phyloP scores from a whole-genome alignment of 805 yeast genomes.

The Wickerhamomyces pijperi region DNA sequence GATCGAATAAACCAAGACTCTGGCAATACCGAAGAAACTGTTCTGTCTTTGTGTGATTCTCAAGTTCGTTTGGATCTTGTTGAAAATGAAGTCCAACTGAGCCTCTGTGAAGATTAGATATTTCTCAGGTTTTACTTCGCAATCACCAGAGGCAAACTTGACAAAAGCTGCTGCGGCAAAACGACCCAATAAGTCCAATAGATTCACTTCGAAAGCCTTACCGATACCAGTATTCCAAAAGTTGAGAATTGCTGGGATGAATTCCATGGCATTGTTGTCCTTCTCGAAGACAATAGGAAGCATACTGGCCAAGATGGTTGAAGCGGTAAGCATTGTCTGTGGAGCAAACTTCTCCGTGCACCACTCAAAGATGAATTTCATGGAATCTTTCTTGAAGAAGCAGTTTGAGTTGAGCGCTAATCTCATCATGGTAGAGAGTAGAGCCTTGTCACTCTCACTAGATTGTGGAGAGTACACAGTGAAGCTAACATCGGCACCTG shows the following conservation, averaged over 20 bases:
- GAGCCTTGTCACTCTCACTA: slow-evolving; percentile 30
- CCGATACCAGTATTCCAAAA: slow-evolving; percentile 49
- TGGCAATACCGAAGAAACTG: slow-evolving; percentile 29
- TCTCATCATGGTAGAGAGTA: slow-evolving; percentile 35
- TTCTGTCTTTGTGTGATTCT: slow-evolving; percentile 24
- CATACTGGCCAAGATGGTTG: slow-evolving; percentile 40
- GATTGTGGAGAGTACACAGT: slow-evolving; percentile 25
- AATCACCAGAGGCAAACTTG: slow-evolving; percentile 20
- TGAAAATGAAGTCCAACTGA: slow-evolving; percentile 53
- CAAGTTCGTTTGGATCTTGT: slow-evolving; percentile 34
- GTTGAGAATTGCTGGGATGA: slow-evolving; percentile 58
- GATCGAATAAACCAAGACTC: slow-evolving; percentile 53
- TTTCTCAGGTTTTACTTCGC: slow-evolving; percentile 27
- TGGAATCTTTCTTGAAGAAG: slow-evolving; percentile 36
- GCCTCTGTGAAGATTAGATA: slow-evolving; percentile 54
- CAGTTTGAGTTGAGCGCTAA: slow-evolving; percentile 43
- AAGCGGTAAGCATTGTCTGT: slow-evolving; percentile 37
- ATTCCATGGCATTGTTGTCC: slow-evolving; percentile 35
- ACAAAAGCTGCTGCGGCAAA: slow-evolving; percentile 38
- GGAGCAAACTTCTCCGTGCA: slow-evolving; percentile 42
- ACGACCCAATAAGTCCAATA: slow-evolving; percentile 55
- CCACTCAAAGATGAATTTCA: slow-evolving; percentile 39
- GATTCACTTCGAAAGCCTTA: slow-evolving; percentile 43
- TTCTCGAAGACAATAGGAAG: slow-evolving; percentile 33
- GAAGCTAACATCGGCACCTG: slow-evolving; percentile 36